These are phyloP conservation scores for Penicillium bovifimosum DNA, from an alignment of 495 filamentous ascomycete genomes.

Conservation along the genomic window DNA sequence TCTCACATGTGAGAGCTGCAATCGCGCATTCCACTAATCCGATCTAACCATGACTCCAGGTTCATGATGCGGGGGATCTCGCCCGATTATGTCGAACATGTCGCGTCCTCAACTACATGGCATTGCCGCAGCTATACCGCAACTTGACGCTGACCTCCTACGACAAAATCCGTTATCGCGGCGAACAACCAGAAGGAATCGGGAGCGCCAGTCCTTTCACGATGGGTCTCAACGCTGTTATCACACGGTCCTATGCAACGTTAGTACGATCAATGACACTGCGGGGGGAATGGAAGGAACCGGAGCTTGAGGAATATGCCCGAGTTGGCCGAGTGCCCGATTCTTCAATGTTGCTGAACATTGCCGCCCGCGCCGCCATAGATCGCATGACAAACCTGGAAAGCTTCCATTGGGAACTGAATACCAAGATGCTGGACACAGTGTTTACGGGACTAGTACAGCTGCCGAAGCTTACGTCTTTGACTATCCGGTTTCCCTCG, in stretches of 20 bases:
- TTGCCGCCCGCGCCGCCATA: constrained; percentile 51
- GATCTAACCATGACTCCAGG: constrained; percentile 20
- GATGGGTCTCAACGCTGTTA: constrained; percentile 57
- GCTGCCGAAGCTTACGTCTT: constrained; percentile 44
- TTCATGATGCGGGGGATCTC: constrained; percentile 53
- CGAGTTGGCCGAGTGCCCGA: constrained; percentile 55
- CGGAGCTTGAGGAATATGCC: constrained; percentile 51
- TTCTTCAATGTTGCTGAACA: constrained; percentile 59
- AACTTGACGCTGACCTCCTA: constrained; percentile 54
- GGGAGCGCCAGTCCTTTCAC: constrained; percentile 57
- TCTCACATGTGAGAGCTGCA: constrained; percentile 42
- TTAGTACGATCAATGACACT: constrained; percentile 50
- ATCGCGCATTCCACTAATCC: background rate
- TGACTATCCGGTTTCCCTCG: constrained; percentile 52
- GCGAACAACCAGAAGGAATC: constrained; percentile 55
- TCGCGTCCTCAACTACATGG: constrained; percentile 61
- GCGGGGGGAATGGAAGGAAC: constrained; percentile 54
- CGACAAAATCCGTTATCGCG: constrained; percentile 53
- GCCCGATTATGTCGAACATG: constrained; percentile 55
- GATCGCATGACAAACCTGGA: constrained; percentile 53
- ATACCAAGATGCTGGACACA: constrained; percentile 56
- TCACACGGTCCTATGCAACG: constrained; percentile 47
- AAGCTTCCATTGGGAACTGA: constrained; percentile 58
- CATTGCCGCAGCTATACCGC: constrained; percentile 55
- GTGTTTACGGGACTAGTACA: constrained; percentile 51